Evolutionary conservation across 441 rosid species (phyloP).

Genomic region (Monsonia emarginata): DNA sequence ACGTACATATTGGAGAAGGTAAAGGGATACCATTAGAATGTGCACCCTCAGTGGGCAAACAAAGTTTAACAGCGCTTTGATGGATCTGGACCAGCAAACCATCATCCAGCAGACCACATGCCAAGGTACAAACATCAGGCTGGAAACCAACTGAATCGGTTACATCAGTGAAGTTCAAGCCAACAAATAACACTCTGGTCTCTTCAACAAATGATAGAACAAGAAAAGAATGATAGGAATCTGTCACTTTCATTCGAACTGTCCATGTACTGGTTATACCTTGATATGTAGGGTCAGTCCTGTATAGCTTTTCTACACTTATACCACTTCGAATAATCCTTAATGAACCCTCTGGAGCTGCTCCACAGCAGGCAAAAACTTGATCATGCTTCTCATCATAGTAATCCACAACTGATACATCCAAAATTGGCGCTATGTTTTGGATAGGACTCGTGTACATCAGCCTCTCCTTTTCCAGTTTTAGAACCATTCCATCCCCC

Average conservation of each 20-base stretch:
- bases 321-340: constrained; percentile 83
- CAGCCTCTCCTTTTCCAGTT: constrained; percentile 61
- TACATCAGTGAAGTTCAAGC: constrained; percentile 84
- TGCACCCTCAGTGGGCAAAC: constrained; percentile 76
- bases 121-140: constrained; percentile 88
- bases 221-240: constrained; percentile 81
- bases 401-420: constrained; percentile 73
- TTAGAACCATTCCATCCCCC: constrained; percentile 85
- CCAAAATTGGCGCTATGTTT: constrained; percentile 85
- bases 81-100: constrained; percentile 85
- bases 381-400: constrained; percentile 83
- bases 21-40: constrained; percentile 67
- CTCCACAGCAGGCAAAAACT: constrained; percentile 93
- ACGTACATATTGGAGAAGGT: constrained; percentile 63
- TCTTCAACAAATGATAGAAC: constrained; percentile 93
- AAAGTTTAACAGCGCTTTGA: constrained; percentile 70
- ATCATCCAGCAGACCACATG: constrained; percentile 78
- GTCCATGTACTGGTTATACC: constrained; percentile 95
- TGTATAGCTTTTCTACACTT: constrained; percentile 72
- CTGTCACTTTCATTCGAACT: constrained; percentile 55
- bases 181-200: constrained; percentile 89
- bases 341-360: constrained; percentile 86
- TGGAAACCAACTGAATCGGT: constrained; percentile 92
- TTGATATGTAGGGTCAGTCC: constrained; percentile 79
- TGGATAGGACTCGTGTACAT: constrained; percentile 51